Evolutionary conservation across 2,329 filamentous ascomycete genomes (phyloP), one percentile per base, ranked within the genome.

Genomic region (Alternaria sp.): DNA sequence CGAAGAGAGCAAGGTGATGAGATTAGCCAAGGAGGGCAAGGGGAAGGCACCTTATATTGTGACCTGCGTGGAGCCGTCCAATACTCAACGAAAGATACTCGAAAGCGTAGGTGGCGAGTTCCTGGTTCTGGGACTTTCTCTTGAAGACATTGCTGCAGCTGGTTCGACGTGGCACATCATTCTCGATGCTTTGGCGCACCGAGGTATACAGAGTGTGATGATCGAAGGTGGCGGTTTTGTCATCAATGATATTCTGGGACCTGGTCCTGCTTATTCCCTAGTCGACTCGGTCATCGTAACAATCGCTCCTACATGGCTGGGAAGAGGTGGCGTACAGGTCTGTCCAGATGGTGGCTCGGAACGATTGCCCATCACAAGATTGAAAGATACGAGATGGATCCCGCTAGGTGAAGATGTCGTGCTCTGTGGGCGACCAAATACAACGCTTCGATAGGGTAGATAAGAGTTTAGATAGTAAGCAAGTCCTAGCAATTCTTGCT

Each of bases 271-370:
- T 2, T 62, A 62, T 21, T 51, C 50, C 3, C 81, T 93, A 9
- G 84, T 97, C 45, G 87, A 93, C 74, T 90, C 90, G 3, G 89
- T 97, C 52, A 91, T 98, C 71, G 86, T 97, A 61, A 97, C 95
- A 0, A 89, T 97, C 73, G 93, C 95, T 4, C 95, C 95, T 9
- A 93, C 89, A 0, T 98, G 93, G 88, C 84, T 98, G n/a, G 95
- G 95, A 2, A 85, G 87, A 63, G 93, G 92, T 3, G 93, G 93
- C 8, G 92, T 97, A 10, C 85, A 89, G 11, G 92, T 97, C 3
- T 90, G 88, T 50, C 95, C 94, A 2, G 83, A 87, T 19, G 84
- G 88, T 32, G 86, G 84, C 44, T 72, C 78, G 3, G 85, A 81
- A 49, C 73, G 69, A 43, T 47, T 87, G 51, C 85, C 90, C 7